Base-by-base conservation (phyloP, 106 monocot species). In the Platanthera guangdongensis region DNA sequence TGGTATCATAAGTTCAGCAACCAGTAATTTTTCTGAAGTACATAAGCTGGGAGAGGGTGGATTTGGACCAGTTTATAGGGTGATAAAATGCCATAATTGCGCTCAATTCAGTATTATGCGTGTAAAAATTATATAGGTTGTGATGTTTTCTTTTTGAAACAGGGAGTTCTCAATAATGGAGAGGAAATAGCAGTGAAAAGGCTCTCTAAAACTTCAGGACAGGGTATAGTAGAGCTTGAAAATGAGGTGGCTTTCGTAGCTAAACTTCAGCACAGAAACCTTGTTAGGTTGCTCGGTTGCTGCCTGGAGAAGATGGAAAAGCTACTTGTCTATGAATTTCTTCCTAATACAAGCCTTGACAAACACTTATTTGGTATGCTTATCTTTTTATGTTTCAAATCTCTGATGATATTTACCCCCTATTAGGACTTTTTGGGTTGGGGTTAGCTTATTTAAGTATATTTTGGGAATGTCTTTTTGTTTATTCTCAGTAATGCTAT, bases 211-310 rank as follows among this genome's bases (percentile, higher is more conserved):
- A 69, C 47, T 4, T 78, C 78, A 51, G 25, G 47, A 3, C 78
- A 78, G 51, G 78, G 78, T 3, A 21, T 69, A n/a, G 6, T 52
- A 30, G 78, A 78, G 78, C 51, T 78, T 50, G 69, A 53, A 21
- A 78, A 78, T n/a, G 78, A 78, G 52, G 68, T 78, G 28, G 68
- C 69, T 49, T 68, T 69, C 9, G 39, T 69, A 5, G 78, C 78
- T 8, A 78, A 78, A 52, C 78, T 78, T 78, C 78, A 78, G 48
- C 78, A 78, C 53, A 78, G 51, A 30, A 78, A 78, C 25, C 78
- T 78, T 10, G 78, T 78, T 22, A 65, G 68, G 30, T 32, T 78
- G 67, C 22, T 78, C 16, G 78, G 78, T 53, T 47, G 70, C 7
- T 72, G 72, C 49, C 7, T 72, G 51, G 72, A 72, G 6, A 25